A percentile compares a stretch with the other conserved stretches of the same genome.
phyloP scores from a whole-genome alignment of 768 basidiomycete genomes.

The Mycena pura region DNA sequence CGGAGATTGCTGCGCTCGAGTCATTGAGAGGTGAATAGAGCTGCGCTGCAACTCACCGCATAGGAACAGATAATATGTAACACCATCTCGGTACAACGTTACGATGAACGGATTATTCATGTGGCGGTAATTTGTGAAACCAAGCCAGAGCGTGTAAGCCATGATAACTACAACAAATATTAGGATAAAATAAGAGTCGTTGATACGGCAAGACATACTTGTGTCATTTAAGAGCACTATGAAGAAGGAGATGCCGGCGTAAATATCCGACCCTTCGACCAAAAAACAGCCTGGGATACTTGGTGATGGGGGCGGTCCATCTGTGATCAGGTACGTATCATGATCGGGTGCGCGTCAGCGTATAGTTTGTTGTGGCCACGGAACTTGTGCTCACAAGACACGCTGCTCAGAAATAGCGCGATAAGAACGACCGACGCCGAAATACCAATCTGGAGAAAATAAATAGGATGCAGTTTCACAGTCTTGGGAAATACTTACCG shows the following conservation, averaged over 20 bases:
- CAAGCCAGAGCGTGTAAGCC: constrained; percentile 31
- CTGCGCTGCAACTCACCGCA: constrained; percentile 24
- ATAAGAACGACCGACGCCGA: constrained; percentile 8
- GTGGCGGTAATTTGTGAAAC: constrained; percentile 29
- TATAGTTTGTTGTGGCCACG: not conserved
- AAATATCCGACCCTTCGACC: constrained; percentile 11
- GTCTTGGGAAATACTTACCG: not conserved
- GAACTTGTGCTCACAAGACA: constrained; percentile 8
- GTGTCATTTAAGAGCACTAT: constrained; percentile 23
- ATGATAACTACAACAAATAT: constrained; percentile 27
- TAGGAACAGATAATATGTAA: constrained; percentile 32
- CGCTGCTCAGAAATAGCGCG: constrained; percentile 6
- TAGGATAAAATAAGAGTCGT: not conserved
- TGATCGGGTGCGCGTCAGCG: not conserved
- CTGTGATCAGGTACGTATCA: not conserved
- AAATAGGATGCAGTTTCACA: not conserved
- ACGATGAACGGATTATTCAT: constrained; percentile 27
- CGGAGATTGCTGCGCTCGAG: constrained; percentile 9
- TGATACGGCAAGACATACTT: not conserved
- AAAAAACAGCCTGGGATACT: constrained; percentile 17
- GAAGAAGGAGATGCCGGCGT: constrained; percentile 3
- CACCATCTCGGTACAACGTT: constrained; percentile 33
- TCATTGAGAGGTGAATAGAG: not conserved
- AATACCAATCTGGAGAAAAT: not conserved
- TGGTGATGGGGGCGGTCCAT: constrained; percentile 15